A percentile compares a stretch with the other conserved stretches of the same genome.
Evolutionary conservation across 441 rosid genomes (phyloP).

Genomic region (Codiaeum variegatum): DNA sequence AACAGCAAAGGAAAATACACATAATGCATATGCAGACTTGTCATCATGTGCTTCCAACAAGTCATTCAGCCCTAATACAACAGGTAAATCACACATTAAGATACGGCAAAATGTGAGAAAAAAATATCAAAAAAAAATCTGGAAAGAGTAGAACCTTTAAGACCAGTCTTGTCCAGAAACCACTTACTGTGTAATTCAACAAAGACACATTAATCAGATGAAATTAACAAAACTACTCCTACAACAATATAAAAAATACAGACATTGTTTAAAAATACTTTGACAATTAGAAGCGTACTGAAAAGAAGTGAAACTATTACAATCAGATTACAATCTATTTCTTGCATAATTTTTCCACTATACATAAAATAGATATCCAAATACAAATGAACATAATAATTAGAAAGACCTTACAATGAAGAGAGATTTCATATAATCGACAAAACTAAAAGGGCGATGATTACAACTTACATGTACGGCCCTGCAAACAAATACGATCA

Average conservation of each 20-base stretch:
- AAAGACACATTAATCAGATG: slow-evolving; percentile 7
- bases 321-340: too few species aligned
- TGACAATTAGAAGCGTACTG: too few species aligned
- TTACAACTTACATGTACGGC: slow-evolving; percentile 79
- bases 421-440: neutral
- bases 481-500: slow-evolving; percentile 49
- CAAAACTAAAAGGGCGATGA: neutral
- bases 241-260: too few species aligned
- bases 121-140: neutral
- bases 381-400: too few species aligned
- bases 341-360: neutral
- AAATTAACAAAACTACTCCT: neutral
- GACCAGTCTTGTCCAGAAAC: slow-evolving; percentile 87
- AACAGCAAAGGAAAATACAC: slow-evolving; percentile 73
- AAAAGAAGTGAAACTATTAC: too few species aligned
- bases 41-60: slow-evolving; percentile 82
- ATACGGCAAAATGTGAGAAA: neutral
- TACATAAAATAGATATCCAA: neutral
- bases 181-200: slow-evolving; percentile 64
- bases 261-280: too few species aligned
- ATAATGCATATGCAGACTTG: slow-evolving; percentile 85
- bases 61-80: slow-evolving; percentile 59
- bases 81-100: neutral
- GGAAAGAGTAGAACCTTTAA: slow-evolving; percentile 56
- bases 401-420: neutral